Evolutionary conservation across 805 yeast species (phyloP), one percentile per base, ranked within the genome.

Genomic region (Zygoascus tannicola): DNA sequence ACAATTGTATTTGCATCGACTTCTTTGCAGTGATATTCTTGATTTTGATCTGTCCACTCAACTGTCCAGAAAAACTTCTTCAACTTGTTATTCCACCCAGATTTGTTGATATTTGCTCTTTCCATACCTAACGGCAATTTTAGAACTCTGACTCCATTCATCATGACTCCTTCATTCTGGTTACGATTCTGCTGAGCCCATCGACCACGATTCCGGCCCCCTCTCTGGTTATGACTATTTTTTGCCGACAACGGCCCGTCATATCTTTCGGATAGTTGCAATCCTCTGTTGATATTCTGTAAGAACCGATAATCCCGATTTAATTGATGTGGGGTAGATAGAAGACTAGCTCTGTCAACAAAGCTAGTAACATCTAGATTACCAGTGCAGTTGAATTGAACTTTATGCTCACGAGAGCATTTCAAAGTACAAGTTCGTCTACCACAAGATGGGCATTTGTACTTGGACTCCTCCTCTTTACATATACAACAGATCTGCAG

Each of bases 281-380:
- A 66, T 2, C 70, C 60, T 36, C 97, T 64, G 40, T 78, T 79
- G 44, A 85, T 53, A 18, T 65, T 67, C 45, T 75, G 67, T 26
- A 88, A 62, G 56, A 84, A 85, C 56, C 85, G 81, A 60, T 86
- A 88, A 58, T 88, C 97, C 48, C 97, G 64, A 56, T 87, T 86
- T 4, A 87, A 74, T 38, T 67, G 50, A 10, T 56, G 38, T 32
- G 67, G 60, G 19, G 58, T 59, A 30, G 78, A 75, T 3, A 52
- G 46, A 19, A 86, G 60, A 2, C 70, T 70, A 3, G 61, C 59
- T 41, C 73, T 68, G 1, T 76, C 54, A 1, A 83, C 64, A 56
- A 77, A 85, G 38, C 65, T 64, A 1, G 85, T 69, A 12, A 74
- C 75, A 55, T 82, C 85, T 28, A 77, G 71, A 16, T 55, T 50